These are phyloP conservation scores for Nyssa sinensis DNA, from an alignment of 148 eudicot genomes.

Conservation along the genomic window DNA sequence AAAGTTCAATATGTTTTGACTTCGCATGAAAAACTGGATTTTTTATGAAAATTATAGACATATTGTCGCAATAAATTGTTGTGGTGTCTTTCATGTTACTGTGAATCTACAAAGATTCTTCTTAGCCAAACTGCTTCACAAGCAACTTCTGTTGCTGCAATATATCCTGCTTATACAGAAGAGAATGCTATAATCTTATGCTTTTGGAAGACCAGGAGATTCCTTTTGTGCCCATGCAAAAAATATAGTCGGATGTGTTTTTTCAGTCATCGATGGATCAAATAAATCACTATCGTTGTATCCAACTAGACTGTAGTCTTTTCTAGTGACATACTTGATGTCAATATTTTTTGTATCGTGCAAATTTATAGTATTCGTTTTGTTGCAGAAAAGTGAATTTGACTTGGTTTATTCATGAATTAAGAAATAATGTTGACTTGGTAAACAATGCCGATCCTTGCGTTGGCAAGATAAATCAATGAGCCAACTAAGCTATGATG, in stretches of 20 bases:
- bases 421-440: too few species aligned
- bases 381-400: too few species aligned
- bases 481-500: too few species aligned
- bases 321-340: background rate
- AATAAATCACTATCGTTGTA: background rate
- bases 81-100: too few species aligned
- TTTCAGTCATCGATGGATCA: background rate
- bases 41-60: too few species aligned
- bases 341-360: background rate
- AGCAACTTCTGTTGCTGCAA: background rate
- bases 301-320: background rate
- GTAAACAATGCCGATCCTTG: too few species aligned
- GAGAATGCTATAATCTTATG: background rate
- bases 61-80: too few species aligned
- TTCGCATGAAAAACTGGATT: background rate
- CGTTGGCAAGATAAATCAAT: too few species aligned
- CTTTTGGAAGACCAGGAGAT: background rate
- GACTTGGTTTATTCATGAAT: too few species aligned
- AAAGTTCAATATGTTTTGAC: background rate
- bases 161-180: background rate
- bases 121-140: background rate
- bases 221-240: background rate
- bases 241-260: background rate
- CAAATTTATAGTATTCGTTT: too few species aligned
- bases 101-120: too few species aligned